These are phyloP conservation scores for Cercis canadensis DNA, from an alignment of 306 rosid species.

Conservation along the genomic window DNA sequence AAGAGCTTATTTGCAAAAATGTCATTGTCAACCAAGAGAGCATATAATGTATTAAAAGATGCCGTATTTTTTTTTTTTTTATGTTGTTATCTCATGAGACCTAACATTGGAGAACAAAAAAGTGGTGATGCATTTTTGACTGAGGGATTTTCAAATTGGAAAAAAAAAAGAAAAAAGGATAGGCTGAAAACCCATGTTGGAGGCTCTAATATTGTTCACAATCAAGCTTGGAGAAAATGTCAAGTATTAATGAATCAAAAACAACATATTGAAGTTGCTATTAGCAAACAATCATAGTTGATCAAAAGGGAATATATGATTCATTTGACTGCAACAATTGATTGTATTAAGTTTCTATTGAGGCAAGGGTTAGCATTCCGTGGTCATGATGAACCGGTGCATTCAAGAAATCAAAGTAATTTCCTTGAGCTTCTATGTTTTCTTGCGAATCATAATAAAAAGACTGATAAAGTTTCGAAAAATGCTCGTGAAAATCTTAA, in stretches of 20 bases:
- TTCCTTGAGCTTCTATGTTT: neutral
- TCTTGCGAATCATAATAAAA: neutral
- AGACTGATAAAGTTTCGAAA: neutral
- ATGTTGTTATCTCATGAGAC: neutral
- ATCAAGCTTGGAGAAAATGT: too few relatives aligned
- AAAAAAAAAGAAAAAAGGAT: conserved; percentile 1
- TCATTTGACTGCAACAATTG: too few relatives aligned
- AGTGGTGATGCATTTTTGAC: neutral
- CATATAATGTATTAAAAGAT: neutral
- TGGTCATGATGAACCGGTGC: neutral
- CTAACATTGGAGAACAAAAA: neutral
- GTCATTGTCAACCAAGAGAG: neutral
- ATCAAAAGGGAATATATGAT: too few relatives aligned
- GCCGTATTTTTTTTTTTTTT: neutral
- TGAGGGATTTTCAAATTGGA: neutral
- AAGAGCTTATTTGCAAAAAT: neutral
- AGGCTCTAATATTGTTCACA: too few relatives aligned
- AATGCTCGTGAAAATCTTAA: conserved; percentile 14
- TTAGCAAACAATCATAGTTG: too few relatives aligned
- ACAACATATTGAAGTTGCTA: too few relatives aligned
- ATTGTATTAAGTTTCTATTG: too few relatives aligned
- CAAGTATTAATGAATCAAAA: too few relatives aligned
- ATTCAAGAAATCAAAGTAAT: neutral
- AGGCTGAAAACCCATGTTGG: too few relatives aligned
- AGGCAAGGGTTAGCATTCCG: neutral